A percentile compares a stretch with the other conserved stretches of the same genome.
phyloP scores from a whole-genome alignment of 176 grass and related monocot genomes.

The Aegilops tauschii region DNA sequence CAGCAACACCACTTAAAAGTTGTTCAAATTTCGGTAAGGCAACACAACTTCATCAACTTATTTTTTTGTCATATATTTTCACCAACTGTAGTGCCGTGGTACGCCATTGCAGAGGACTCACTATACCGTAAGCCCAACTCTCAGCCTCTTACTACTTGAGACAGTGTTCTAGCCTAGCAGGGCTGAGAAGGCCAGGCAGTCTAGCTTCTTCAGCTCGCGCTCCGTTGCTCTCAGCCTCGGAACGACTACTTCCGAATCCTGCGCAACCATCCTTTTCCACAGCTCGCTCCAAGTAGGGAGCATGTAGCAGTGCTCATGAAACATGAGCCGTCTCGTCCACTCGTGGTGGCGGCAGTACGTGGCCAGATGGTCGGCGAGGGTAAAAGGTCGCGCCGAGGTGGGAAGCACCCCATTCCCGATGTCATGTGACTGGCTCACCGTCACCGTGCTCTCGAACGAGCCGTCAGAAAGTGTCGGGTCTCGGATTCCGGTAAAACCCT shows the following conservation, averaged over 20 bases:
- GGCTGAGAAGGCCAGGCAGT: background rate
- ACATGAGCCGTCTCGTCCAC: constrained; percentile 3
- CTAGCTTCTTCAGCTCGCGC: background rate
- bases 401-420: background rate
- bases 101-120: background rate
- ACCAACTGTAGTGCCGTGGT: too few species aligned
- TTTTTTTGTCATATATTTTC: too few species aligned
- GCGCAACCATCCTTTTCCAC: background rate
- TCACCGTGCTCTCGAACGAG: too few species aligned
- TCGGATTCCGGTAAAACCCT: too few species aligned
- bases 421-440: background rate
- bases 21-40: too few species aligned
- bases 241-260: background rate
- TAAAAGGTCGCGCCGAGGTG: background rate
- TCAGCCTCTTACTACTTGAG: background rate
- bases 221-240: background rate
- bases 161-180: background rate
- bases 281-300: background rate
- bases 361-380: background rate
- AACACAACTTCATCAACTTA: too few species aligned
- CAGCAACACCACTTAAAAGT: too few species aligned
- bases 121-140: background rate
- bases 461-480: background rate
- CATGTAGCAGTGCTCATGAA: background rate
- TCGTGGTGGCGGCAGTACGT: background rate